Evolutionary conservation across 371 early-diverging fungal species (phyloP).

Genomic region (Funneliformis caledonium): DNA sequence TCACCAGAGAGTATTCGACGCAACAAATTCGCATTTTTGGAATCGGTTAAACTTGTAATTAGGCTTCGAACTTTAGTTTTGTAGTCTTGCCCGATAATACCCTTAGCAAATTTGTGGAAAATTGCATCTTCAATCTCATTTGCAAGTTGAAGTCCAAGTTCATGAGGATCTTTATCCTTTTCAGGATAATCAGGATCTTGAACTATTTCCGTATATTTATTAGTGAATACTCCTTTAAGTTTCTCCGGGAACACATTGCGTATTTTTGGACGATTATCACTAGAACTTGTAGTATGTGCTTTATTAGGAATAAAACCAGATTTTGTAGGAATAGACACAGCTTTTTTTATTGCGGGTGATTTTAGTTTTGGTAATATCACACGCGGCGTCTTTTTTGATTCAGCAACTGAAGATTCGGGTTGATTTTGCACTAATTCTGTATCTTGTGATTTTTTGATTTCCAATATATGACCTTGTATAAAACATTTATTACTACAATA

Average conservation of each 20-base stretch:
- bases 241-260: slow-evolving; percentile 20
- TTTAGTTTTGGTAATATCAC: slow-evolving; percentile 2
- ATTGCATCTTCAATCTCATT: slow-evolving; percentile 35
- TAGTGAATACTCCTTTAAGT: slow-evolving; percentile 22
- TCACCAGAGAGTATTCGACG: slow-evolving; percentile 69
- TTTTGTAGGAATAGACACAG: not conserved
- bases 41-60: slow-evolving; percentile 77
- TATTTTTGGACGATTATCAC: slow-evolving; percentile 1
- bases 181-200: slow-evolving; percentile 31
- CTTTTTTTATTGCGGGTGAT: not conserved
- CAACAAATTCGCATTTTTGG: slow-evolving; percentile 68
- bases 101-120: slow-evolving; percentile 33
- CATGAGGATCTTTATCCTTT: slow-evolving; percentile 7
- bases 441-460: slow-evolving; percentile 6
- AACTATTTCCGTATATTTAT: slow-evolving; percentile 16
- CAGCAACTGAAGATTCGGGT: not conserved
- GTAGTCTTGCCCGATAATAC: slow-evolving; percentile 58
- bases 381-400: slow-evolving; percentile 13
- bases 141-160: slow-evolving; percentile 32
- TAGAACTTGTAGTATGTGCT: not conserved
- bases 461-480: slow-evolving; percentile 8
- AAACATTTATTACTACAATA: slow-evolving; percentile 37
- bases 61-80: slow-evolving; percentile 77
- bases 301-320: not conserved
- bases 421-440: not conserved